Evolutionary conservation across 768 basidiomycete species (phyloP).

Genomic region (Lactarius hatsudake): DNA sequence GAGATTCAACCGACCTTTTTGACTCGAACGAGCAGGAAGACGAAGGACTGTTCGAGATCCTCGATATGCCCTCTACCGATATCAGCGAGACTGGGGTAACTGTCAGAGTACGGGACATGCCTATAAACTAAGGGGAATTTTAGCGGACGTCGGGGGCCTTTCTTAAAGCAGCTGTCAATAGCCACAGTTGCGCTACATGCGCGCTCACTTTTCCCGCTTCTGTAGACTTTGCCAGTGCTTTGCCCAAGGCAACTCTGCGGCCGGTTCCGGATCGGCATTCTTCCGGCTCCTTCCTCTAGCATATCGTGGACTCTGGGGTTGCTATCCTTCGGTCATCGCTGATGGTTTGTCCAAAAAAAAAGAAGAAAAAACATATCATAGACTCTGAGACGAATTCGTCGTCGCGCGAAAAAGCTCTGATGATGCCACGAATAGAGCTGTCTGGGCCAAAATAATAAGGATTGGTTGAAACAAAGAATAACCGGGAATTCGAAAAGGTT

Average conservation of each 20-base stretch:
- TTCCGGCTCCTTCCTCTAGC: conserved; percentile 77
- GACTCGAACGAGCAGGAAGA: conserved; percentile 49
- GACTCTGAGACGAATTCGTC: conserved; percentile 87
- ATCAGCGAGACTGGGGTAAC: conserved; percentile 52
- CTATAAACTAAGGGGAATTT: conserved; percentile 76
- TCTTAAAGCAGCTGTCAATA: conserved; percentile 66
- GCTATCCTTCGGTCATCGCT: too few relatives aligned
- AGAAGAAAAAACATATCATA: too few relatives aligned
- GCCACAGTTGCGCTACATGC: conserved; percentile 82
- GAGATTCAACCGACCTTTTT: conserved; percentile 44
- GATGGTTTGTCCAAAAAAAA: too few relatives aligned
- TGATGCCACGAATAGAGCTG: conserved; percentile 60
- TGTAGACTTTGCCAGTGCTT: conserved; percentile 48
- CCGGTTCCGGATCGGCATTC: too few relatives aligned
- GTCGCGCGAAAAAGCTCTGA: conserved; percentile 50
- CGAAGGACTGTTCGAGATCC: conserved; percentile 68
- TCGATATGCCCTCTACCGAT: conserved; percentile 63
- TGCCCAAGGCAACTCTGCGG: conserved; percentile 45
- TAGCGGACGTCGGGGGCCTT: conserved; percentile 76
- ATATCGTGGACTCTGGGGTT: conserved; percentile 94
- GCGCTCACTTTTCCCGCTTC: conserved; percentile 57
- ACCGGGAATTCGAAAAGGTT: conserved; percentile 40
- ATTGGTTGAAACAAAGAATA: conserved; percentile 60
- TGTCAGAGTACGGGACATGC: conserved; percentile 64
- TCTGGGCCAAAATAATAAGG: conserved; percentile 66